These are phyloP conservation scores for Lindgomyces ingoldianus DNA, from an alignment of 495 filamentous ascomycete genomes.

Conservation along the genomic window DNA sequence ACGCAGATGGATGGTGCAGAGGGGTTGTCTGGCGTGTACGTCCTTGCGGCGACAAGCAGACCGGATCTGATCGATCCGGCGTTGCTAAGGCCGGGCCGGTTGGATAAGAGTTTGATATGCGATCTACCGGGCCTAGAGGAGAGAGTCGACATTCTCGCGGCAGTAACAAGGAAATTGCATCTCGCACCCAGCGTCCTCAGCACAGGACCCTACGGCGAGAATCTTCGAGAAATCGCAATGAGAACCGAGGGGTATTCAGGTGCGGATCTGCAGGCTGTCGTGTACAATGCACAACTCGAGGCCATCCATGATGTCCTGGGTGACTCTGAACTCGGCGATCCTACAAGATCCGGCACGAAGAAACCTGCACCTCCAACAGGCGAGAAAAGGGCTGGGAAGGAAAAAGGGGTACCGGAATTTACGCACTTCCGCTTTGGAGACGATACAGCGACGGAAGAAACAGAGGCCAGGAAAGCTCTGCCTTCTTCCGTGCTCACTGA, in stretches of 20 bases:
- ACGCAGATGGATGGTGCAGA: slow-evolving; percentile 99
- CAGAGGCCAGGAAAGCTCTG: background rate
- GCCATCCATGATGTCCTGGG: slow-evolving; percentile 91
- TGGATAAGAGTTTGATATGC: slow-evolving; percentile 89
- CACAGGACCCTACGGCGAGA: slow-evolving; percentile 50
- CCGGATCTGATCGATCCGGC: slow-evolving; percentile 96
- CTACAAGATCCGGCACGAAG: slow-evolving; percentile 41
- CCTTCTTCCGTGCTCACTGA: slow-evolving; percentile 54
- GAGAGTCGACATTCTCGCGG: slow-evolving; percentile 80
- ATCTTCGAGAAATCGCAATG: slow-evolving; percentile 67
- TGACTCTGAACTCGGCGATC: slow-evolving; percentile 53
- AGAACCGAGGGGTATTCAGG: slow-evolving; percentile 90
- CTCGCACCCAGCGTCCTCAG: slow-evolving; percentile 60
- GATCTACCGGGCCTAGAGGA: slow-evolving; percentile 80
- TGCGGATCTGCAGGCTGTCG: slow-evolving; percentile 89
- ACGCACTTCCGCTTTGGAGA: slow-evolving; percentile 81
- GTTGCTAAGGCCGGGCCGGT: slow-evolving; percentile 78
- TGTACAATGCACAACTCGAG: slow-evolving; percentile 95
- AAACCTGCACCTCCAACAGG: slow-evolving; percentile 26
- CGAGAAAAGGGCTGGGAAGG: slow-evolving; percentile 32
- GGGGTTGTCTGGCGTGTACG: slow-evolving; percentile 90
- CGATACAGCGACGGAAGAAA: background rate
- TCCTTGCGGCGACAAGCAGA: slow-evolving; percentile 86
- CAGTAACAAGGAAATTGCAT: slow-evolving; percentile 75
- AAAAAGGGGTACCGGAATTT: slow-evolving; percentile 58